Evolutionary conservation across 352 stramenopile species (phyloP).

Genomic region (Phytophthora fragariae): DNA sequence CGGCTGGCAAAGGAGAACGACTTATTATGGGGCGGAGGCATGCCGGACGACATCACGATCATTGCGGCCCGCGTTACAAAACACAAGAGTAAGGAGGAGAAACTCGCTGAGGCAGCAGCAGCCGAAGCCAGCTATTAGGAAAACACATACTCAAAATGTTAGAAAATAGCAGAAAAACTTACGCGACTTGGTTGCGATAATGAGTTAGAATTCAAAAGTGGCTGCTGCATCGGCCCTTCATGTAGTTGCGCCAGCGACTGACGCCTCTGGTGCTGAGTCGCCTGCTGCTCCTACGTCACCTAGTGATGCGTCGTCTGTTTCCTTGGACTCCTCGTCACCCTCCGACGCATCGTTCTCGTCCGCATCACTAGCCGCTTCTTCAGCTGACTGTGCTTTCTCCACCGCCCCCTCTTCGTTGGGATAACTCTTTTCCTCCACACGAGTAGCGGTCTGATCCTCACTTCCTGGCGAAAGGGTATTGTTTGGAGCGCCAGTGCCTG

Average conservation of each 20-base stretch:
- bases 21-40: conserved; percentile 96
- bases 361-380: conserved; percentile 25
- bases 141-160: conserved; percentile 24
- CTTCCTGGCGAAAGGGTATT: conserved; percentile 17
- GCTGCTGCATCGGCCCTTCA: conserved; percentile 15
- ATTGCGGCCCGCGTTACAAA: conserved; percentile 72
- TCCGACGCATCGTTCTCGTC: conserved; percentile 26
- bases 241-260: conserved; percentile 18
- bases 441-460: conserved; percentile 10
- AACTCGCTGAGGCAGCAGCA: conserved; percentile 32
- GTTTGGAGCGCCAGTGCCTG: conserved; percentile 14
- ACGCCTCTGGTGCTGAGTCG: conserved; percentile 2
- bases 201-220: conserved; percentile 28
- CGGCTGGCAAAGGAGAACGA: conserved; percentile 98
- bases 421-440: conserved; percentile 7
- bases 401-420: conserved; percentile 34
- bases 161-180: conserved; percentile 26
- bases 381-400: conserved; percentile 32
- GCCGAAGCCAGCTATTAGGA: conserved; percentile 22
- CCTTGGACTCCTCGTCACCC: conserved; percentile 29
- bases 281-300: conserved; percentile 35
- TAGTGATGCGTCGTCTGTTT: conserved; percentile 38
- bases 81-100: conserved; percentile 44
- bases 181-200: conserved; percentile 12
- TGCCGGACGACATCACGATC: conserved; percentile 92